phyloP scores from a whole-genome alignment of 441 rosid species.

The Codiaeum variegatum region DNA sequence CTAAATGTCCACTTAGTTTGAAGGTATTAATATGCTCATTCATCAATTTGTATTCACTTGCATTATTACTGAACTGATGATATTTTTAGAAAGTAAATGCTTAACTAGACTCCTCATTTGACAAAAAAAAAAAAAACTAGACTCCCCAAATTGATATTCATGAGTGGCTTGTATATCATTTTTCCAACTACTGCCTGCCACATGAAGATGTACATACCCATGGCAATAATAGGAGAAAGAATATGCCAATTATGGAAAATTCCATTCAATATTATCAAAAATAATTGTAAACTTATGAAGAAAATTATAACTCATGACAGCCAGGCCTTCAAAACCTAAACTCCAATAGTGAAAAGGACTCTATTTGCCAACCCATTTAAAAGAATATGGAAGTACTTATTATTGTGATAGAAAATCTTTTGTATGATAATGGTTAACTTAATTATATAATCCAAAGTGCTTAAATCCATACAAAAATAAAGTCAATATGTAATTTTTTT shows the following conservation, averaged over 20 bases:
- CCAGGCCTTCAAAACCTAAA: no score
- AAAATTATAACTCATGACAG: no score
- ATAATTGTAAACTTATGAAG: background rate
- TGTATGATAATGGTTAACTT: no score
- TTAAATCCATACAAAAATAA: background rate
- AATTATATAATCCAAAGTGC: no score
- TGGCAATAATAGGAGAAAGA: slow-evolving; percentile 9
- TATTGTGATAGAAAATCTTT: no score
- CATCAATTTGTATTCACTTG: background rate
- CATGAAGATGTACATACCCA: background rate
- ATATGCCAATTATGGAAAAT: slow-evolving; percentile 33
- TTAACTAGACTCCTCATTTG: no score
- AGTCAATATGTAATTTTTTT: slow-evolving; percentile 30
- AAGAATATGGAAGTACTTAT: no score
- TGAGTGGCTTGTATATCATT: slow-evolving; percentile 6
- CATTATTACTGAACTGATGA: background rate
- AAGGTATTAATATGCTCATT: no score
- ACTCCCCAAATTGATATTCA: background rate
- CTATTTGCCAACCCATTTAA: no score
- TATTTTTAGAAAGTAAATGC: background rate
- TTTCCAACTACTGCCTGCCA: slow-evolving; percentile 27
- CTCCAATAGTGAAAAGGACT: no score
- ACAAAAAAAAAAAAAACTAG: no score
- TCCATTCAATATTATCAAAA: slow-evolving; percentile 34
- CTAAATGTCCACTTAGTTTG: no score